Conservation (phyloP, 2,329 filamentous ascomycete genomes). For the Fusarium decemcellulare region DNA sequence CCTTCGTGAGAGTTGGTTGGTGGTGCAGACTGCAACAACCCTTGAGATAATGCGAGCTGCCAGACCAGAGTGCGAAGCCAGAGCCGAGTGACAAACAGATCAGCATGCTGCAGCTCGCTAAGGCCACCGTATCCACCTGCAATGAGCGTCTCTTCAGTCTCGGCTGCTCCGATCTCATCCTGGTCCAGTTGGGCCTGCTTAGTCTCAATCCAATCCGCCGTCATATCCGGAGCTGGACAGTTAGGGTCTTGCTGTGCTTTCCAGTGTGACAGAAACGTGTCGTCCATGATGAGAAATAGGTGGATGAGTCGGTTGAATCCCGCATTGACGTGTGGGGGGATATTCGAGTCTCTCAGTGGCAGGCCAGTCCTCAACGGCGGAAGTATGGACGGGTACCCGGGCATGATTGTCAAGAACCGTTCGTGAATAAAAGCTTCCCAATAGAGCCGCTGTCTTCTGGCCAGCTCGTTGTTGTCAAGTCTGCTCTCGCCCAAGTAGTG, state of each 20-base stretch:
- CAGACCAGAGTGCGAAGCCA: conserved; percentile 59
- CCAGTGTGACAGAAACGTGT: conserved; percentile 56
- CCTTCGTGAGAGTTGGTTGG: conserved; percentile 52
- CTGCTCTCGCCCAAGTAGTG: conserved; percentile 19
- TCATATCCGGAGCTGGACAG: conserved; percentile 41
- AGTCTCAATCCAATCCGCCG: conserved; percentile 56
- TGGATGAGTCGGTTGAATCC: conserved; percentile 56
- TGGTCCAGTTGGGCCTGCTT: conserved; percentile 58
- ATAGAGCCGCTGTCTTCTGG: conserved; percentile 61
- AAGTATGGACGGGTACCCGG: conserved; percentile 58
- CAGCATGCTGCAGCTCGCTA: conserved; percentile 56
- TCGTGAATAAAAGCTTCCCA: conserved; percentile 72
- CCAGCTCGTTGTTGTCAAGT: conserved; percentile 31
- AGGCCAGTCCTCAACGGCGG: conserved; percentile 47
- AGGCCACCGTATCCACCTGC: conserved; percentile 45
- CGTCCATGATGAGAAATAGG: conserved; percentile 56
- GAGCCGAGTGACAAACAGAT: conserved; percentile 56
- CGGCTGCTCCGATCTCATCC: conserved; percentile 52
- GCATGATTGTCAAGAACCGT: conserved; percentile 66
- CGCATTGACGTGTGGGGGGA: conserved; percentile 51
- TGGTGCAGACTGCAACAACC: conserved; percentile 53
- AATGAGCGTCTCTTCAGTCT: conserved; percentile 44
- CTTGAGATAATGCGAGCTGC: conserved; percentile 57
- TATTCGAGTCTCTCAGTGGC: conserved; percentile 48
- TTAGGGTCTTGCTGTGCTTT: conserved; percentile 47